Percentiles rank a stretch among this genome's conserved stretches.
These are phyloP conservation scores for Viola odorata DNA, from an alignment of 345 rosid species.

Conservation along the genomic window DNA sequence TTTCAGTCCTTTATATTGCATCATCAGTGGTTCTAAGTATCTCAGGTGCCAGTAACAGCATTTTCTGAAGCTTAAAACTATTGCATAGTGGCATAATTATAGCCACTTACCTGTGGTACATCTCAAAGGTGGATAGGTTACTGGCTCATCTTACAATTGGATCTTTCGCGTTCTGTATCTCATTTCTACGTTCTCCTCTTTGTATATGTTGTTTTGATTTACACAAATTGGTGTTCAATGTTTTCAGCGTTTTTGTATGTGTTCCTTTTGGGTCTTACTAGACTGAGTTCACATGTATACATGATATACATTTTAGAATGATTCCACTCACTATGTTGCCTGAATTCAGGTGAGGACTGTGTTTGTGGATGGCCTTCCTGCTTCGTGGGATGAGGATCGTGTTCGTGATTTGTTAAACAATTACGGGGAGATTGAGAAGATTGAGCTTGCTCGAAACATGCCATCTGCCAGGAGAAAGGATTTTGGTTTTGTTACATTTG, in stretches of 20 bases:
- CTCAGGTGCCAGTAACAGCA: not conserved
- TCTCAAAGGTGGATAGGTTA: no score
- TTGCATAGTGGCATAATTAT: no score
- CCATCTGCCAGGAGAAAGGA: slow-evolving; percentile 96
- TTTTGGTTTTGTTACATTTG: slow-evolving; percentile 95
- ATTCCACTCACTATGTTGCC: slow-evolving; percentile 4
- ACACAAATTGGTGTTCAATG: no score
- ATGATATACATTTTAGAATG: not conserved
- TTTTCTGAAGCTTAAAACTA: not conserved
- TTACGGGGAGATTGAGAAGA: slow-evolving; percentile 76
- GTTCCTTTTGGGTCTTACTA: no score
- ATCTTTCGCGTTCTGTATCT: no score
- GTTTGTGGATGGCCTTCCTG: slow-evolving; percentile 82
- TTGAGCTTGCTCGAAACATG: slow-evolving; percentile 98
- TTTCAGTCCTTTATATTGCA: not conserved
- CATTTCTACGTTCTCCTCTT: no score
- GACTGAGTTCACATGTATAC: not conserved
- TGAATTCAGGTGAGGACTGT: slow-evolving; percentile 77
- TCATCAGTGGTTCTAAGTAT: slow-evolving; percentile 1
- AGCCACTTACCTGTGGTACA: no score
- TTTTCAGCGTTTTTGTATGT: no score
- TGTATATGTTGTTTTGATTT: no score
- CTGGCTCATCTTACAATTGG: no score
- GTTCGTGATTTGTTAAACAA: slow-evolving; percentile 60
- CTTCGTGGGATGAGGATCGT: slow-evolving; percentile 92